Base-by-base conservation (phyloP, 176 grass and related monocot species). In the Avena sativa region DNA sequence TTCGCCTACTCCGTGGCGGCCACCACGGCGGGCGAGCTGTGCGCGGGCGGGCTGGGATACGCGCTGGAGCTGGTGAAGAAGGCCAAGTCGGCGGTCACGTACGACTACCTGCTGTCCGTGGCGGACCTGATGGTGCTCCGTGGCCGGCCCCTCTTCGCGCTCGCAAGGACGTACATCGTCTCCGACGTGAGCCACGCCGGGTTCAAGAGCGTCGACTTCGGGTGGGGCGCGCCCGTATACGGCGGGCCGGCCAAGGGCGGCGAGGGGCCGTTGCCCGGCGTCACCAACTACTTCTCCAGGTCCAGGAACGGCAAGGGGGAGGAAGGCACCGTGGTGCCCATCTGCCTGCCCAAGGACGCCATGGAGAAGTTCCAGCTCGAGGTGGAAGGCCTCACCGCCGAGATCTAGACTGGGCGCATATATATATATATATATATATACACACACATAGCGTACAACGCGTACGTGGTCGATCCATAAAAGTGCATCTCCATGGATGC, bases 31-130 rank as follows among this genome's bases (percentile, higher is more conserved):
- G 82, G 83, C 0, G 86, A 90, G 86, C 85, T 96, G 4, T 74
- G 87, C 79, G 26, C 71, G 1, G 47, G 60, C 47, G 86, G 86
- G 44, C 60, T 96, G 30, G 87, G 89, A 2, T 90, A 73, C 81
- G 78, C 91, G 57, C 82, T 96, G 51, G 91, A 91, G 48, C 83
- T 92, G 9, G 62, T 96, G n/a, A 93, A 73, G 87, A 91, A 91
- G 81, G 91, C 87, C 50, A 96, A 96, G 85, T 71, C 87, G 15
- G 81, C 64, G 4, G 85, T 96, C 19, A 91, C 89, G 2, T 80
- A 80, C 73, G 94, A 93, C 3, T 91, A 96, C 89, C 80, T 96
- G 78, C 89, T 59, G 64, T 96, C 94, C 6, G 87, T 96, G 55
- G 94, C 91, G 0, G 91, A 96, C 78, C 86, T 92, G 15, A 76